Conservation (phyloP, 2,329 filamentous ascomycete genomes). For the Pyrenophora tritici-repentis region DNA sequence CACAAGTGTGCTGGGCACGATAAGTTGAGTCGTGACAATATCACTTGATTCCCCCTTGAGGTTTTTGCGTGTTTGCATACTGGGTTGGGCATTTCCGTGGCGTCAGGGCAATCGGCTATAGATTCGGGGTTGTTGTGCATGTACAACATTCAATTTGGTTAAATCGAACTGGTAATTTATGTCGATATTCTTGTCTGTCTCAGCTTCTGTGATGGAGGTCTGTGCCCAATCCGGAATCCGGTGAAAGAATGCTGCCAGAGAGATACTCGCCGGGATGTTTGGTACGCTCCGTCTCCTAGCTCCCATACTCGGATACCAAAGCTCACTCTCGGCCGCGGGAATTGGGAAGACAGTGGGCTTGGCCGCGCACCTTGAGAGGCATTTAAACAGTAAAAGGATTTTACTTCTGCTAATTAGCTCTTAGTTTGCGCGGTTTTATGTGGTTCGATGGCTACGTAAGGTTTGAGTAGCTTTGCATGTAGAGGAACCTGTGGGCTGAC, state of each 20-base stretch:
- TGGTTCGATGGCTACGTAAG: slow-evolving; percentile 27
- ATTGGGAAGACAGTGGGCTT: slow-evolving; percentile 20
- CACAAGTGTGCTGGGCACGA: slow-evolving; percentile 18
- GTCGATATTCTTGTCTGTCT: too few relatives aligned
- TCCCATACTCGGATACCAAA: background rate
- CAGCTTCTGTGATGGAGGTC: background rate
- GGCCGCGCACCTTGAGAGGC: slow-evolving; percentile 3
- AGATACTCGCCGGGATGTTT: background rate
- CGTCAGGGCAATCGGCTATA: slow-evolving; percentile 17
- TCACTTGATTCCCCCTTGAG: slow-evolving; percentile 17
- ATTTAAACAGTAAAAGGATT: slow-evolving; percentile 4
- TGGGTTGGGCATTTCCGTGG: slow-evolving; percentile 23
- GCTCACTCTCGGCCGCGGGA: slow-evolving; percentile 33
- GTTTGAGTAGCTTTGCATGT: slow-evolving; percentile 15
- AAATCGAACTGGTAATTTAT: slow-evolving; percentile 5
- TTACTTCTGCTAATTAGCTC: slow-evolving; percentile 18
- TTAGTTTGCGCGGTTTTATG: slow-evolving; percentile 26
- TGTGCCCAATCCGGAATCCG: background rate
- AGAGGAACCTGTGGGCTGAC: slow-evolving; percentile 11
- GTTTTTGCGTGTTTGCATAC: slow-evolving; percentile 30
- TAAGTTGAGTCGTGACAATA: slow-evolving; percentile 18
- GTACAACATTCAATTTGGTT: slow-evolving; percentile 3
- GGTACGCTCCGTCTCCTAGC: slow-evolving; percentile 1
- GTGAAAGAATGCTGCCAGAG: background rate
- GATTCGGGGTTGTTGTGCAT: slow-evolving; percentile 6